Evolutionary conservation across 768 basidiomycete species (phyloP).

Genomic region (Mycena crocata): DNA sequence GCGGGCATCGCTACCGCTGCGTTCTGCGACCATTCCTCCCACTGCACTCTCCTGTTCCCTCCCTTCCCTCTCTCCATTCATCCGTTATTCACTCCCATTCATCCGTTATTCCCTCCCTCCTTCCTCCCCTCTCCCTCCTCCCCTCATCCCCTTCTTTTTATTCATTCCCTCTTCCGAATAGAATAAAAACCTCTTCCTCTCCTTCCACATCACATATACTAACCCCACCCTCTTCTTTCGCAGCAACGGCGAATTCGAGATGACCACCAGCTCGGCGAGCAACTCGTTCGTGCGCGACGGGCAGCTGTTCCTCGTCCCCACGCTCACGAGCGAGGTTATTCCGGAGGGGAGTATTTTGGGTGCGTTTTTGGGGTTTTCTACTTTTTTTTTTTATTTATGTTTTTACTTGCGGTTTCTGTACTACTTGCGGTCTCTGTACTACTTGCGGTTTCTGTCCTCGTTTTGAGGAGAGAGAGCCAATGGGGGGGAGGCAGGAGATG

Average conservation of each 20-base stretch:
- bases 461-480: too few relatives aligned
- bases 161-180: neutral
- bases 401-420: neutral
- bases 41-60: neutral
- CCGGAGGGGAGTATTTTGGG: conserved; percentile 62
- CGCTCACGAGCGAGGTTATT: conserved; percentile 83
- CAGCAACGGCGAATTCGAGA: conserved; percentile 88
- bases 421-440: neutral
- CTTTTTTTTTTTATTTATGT: neutral
- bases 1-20: too few relatives aligned
- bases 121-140: neutral
- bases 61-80: too few relatives aligned
- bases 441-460: too few relatives aligned
- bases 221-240: conserved; percentile 17
- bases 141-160: neutral
- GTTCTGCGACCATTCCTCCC: neutral
- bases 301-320: conserved; percentile 86
- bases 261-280: conserved; percentile 78
- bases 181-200: too few relatives aligned
- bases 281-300: conserved; percentile 85
- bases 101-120: too few relatives aligned
- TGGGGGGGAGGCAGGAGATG: too few relatives aligned
- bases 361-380: neutral
- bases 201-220: neutral
- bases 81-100: too few relatives aligned